Conservation (phyloP, 352 stramenopile genomes). For the Globisporangium megalacanthum region DNA sequence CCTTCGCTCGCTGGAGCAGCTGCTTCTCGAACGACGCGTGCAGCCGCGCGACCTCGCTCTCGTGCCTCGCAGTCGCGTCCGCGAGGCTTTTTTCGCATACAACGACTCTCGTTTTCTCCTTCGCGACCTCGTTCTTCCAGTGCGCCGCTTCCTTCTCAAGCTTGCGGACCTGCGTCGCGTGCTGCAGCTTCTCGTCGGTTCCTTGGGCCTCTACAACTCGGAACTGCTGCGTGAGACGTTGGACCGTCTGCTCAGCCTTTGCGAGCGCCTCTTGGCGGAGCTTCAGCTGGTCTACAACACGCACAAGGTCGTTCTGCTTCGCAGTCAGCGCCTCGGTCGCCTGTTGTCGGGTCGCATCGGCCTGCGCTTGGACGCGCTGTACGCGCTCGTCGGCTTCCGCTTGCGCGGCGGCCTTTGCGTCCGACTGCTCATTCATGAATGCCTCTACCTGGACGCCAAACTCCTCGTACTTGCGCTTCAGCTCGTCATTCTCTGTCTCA, state of each 20-base stretch:
- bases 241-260: conserved; percentile 48
- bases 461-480: conserved; percentile 65
- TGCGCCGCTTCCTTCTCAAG: conserved; percentile 56
- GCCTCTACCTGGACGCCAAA: conserved; percentile 68
- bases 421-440: conserved; percentile 66
- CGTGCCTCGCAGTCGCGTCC: conserved; percentile 40
- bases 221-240: conserved; percentile 31
- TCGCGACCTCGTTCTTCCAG: conserved; percentile 36
- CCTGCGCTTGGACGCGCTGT: conserved; percentile 27
- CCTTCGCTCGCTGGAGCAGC: conserved; percentile 39
- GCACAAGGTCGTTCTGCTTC: conserved; percentile 50
- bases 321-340: conserved; percentile 35
- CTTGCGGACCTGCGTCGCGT: conserved; percentile 27
- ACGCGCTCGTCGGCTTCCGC: conserved; percentile 28
- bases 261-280: conserved; percentile 46
- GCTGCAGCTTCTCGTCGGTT: conserved; percentile 36
- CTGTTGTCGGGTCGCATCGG: conserved; percentile 30
- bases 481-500: conserved; percentile 46
- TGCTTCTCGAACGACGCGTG: conserved; percentile 45
- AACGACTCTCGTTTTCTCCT: conserved; percentile 38
- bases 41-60: conserved; percentile 38
- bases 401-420: conserved; percentile 35
- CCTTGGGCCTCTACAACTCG: conserved; percentile 23
- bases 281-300: conserved; percentile 46
- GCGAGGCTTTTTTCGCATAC: conserved; percentile 20